phyloP scores from a whole-genome alignment of 208 protist species.

The Leptomonas pyrrhocoris region DNA sequence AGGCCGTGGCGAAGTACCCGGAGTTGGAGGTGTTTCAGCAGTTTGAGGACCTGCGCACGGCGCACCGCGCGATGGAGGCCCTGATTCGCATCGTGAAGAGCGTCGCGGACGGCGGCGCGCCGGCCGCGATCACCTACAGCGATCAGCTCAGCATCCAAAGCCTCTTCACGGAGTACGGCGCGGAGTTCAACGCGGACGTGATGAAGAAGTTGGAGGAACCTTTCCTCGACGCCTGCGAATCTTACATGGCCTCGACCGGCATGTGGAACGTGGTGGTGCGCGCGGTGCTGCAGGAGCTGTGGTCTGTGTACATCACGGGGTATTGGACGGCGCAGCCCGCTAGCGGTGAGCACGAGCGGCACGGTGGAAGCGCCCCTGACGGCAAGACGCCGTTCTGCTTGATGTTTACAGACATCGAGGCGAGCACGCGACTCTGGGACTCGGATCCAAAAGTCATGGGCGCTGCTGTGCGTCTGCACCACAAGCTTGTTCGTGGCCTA shows the following conservation, averaged over 20 bases:
- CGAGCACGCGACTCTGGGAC: slow-evolving; percentile 52
- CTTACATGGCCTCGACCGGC: slow-evolving; percentile 28
- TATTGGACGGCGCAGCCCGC: background rate
- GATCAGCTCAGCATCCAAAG: slow-evolving; percentile 52
- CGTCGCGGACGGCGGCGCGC: slow-evolving; percentile 19
- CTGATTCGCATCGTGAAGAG: slow-evolving; percentile 30
- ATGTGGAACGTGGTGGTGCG: slow-evolving; percentile 28
- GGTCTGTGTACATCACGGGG: slow-evolving; percentile 6
- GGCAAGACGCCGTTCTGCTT: slow-evolving; percentile 18
- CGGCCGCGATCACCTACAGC: slow-evolving; percentile 16
- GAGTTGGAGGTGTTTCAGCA: slow-evolving; percentile 22
- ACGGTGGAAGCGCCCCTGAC: slow-evolving; percentile 5
- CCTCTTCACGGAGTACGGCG: slow-evolving; percentile 34
- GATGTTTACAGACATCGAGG: slow-evolving; percentile 63
- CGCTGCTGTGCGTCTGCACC: slow-evolving; percentile 39
- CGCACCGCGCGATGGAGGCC: slow-evolving; percentile 27
- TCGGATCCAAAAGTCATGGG: slow-evolving; percentile 36
- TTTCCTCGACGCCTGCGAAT: slow-evolving; percentile 63
- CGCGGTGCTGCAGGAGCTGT: slow-evolving; percentile 16
- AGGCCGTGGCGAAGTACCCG: slow-evolving; percentile 21
- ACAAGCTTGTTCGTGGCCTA: slow-evolving; percentile 42
- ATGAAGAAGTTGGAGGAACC: slow-evolving; percentile 48
- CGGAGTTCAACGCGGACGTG: slow-evolving; percentile 24
- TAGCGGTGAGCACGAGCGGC: background rate
- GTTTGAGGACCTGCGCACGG: slow-evolving; percentile 28